A percentile compares a stretch with the other conserved stretches of the same genome.
Evolutionary conservation across 495 filamentous ascomycete genomes (phyloP).

Genomic region (Xylaria palmicola): DNA sequence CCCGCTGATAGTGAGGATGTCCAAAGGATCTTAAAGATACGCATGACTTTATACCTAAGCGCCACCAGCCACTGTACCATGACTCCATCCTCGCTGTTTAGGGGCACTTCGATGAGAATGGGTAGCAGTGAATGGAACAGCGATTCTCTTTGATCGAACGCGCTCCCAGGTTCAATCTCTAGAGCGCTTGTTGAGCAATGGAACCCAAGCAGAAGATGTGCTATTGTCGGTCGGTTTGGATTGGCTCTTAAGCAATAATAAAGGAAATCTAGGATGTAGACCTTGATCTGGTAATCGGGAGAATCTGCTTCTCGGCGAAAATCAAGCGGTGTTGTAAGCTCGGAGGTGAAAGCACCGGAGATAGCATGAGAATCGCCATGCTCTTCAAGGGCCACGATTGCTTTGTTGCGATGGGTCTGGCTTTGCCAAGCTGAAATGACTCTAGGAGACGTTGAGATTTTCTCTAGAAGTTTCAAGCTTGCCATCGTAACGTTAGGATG

Average conservation of each 20-base stretch:
- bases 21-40: conserved; percentile 79
- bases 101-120: conserved; percentile 62
- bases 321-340: conserved; percentile 63
- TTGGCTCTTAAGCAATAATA: conserved; percentile 70
- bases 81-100: conserved; percentile 55
- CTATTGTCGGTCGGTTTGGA: conserved; percentile 72
- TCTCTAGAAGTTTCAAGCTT: conserved; percentile 78
- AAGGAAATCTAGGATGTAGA: conserved; percentile 77
- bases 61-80: conserved; percentile 68
- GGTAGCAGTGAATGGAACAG: conserved; percentile 79
- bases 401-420: conserved; percentile 66
- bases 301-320: conserved; percentile 60
- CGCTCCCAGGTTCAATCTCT: conserved; percentile 58
- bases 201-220: conserved; percentile 90
- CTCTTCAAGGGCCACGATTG: conserved; percentile 73
- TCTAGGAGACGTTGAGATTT: conserved; percentile 76
- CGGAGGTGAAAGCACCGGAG: conserved; percentile 62
- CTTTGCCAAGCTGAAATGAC: conserved; percentile 59
- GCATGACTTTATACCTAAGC: conserved; percentile 71
- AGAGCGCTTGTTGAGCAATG: conserved; percentile 65
- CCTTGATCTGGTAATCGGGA: conserved; percentile 70
- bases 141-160: conserved; percentile 66
- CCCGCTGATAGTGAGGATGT: conserved; percentile 74
- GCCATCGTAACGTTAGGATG: conserved; percentile 72
- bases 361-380: conserved; percentile 69